Evolutionary conservation across 768 basidiomycete genomes (phyloP).

Genomic region (Sarcodon aspratus): DNA sequence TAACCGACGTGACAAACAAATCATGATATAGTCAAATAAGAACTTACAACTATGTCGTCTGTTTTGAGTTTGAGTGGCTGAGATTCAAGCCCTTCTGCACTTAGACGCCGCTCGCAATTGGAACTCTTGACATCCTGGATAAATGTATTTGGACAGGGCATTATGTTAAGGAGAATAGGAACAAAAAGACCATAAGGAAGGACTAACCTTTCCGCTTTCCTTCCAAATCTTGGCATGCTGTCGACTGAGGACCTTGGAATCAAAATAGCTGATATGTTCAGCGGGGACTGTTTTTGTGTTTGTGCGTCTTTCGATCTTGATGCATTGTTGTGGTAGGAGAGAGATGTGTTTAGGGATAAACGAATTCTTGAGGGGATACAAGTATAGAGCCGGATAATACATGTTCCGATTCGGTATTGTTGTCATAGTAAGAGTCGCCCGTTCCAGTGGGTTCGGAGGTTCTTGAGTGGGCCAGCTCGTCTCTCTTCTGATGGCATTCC

Average conservation of each 20-base stretch:
- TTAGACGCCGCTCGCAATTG: constrained; percentile 89
- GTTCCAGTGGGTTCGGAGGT: too few species aligned
- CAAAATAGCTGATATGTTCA: constrained; percentile 93
- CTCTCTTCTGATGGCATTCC: too few species aligned
- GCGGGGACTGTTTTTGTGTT: constrained; percentile 90
- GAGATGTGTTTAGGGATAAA: too few species aligned
- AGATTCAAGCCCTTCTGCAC: constrained; percentile 80
- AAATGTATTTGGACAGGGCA: constrained; percentile 56
- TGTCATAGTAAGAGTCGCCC: too few species aligned
- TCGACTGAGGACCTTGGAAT: constrained; percentile 87
- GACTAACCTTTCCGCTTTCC: constrained; percentile 69
- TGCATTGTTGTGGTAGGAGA: constrained; percentile 49
- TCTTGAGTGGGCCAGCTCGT: too few species aligned
- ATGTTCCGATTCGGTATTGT: too few species aligned
- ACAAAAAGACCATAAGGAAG: neutral
- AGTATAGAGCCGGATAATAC: constrained; percentile 26
- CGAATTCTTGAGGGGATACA: constrained; percentile 91
- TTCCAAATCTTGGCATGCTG: constrained; percentile 99
- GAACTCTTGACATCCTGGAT: constrained; percentile 98
- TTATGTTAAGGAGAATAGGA: too few species aligned
- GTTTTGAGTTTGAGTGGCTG: constrained; percentile 90
- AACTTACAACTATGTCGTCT: constrained; percentile 91
- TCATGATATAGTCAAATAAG: too few species aligned
- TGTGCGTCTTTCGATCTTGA: constrained; percentile 92
- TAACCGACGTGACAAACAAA: neutral